These are phyloP conservation scores for Penicillium verhagenii DNA, from an alignment of 495 filamentous ascomycete species.

Conservation along the genomic window DNA sequence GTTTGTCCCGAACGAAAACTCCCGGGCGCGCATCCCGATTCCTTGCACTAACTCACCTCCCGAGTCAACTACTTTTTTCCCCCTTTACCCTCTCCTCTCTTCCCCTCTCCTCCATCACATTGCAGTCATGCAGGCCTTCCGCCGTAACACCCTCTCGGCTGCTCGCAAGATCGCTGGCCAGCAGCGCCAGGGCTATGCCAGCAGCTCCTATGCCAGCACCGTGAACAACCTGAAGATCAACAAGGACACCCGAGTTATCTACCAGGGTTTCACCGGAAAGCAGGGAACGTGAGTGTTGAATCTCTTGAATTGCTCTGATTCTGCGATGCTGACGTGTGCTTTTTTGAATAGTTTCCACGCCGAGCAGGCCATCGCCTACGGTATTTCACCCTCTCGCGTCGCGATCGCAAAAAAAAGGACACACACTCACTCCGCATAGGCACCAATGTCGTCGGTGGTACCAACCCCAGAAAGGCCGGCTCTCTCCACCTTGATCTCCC, in stretches of 20 bases:
- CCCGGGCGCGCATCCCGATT: constrained; percentile 34
- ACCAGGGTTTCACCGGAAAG: constrained; percentile 96
- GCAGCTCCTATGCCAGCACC: constrained; percentile 74
- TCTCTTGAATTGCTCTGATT: background rate
- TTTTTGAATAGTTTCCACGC: constrained; percentile 79
- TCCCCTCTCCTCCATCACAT: constrained; percentile 16
- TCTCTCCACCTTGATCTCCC: constrained; percentile 83
- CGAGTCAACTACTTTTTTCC: constrained; percentile 17
- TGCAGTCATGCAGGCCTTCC: constrained; percentile 54
- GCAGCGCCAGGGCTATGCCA: constrained; percentile 66
- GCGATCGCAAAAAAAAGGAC: constrained; percentile 16
- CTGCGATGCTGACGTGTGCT: constrained; percentile 41
- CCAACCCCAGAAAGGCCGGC: constrained; percentile 98
- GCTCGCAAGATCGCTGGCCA: constrained; percentile 47
- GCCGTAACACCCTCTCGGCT: constrained; percentile 49
- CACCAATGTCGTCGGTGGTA: constrained; percentile 96
- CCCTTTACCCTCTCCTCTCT: constrained; percentile 24
- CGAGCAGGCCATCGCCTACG: constrained; percentile 95
- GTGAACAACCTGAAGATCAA: constrained; percentile 91
- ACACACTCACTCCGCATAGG: constrained; percentile 55
- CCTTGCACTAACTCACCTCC: constrained; percentile 23
- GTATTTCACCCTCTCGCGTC: constrained; percentile 48
- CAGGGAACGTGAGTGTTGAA: constrained; percentile 85
- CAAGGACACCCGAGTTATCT: constrained; percentile 87
- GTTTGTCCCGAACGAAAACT: constrained; percentile 46